Base-by-base conservation (phyloP, 352 stramenopile species). In the Pythium grandisporangium region DNA sequence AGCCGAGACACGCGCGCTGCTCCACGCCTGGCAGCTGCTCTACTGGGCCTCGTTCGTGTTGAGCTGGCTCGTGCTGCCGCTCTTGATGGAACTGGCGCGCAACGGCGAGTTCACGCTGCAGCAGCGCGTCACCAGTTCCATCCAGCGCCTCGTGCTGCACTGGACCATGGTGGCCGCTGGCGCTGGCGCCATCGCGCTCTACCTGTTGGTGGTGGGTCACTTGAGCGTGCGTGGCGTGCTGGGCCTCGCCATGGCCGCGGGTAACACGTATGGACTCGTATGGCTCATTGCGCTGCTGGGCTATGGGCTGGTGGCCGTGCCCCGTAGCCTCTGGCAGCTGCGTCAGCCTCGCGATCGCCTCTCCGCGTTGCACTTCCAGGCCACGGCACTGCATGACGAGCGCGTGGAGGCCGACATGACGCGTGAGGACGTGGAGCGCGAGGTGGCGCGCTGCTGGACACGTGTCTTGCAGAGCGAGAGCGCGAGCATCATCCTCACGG, bases 21-120 rank as follows among this genome's bases (percentile, higher is more conserved):
- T 87, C 7, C 13, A 7, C 1, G 43, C 36, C 13, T 89, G 75
- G 75, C 57, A 74, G 48, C 27, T 63, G 37, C 44, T 88, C 6
- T 88, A 88, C 45, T 88, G 72, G 70, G 21, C 60, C 16, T 81
- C 71, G 30, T 85, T 88, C 42, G 5, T 60, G 24, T 53, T 88
- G 36, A 77, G 70, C 36, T 88, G 75, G 71, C 25, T 77, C 25
- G 46, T 69, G 22, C 53, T 88, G 24, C 75, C 75, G 3, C 58
- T 84, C n/a, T 51, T 85, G 14, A 55, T 63, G 32, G 75, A 88
- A 55, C 77, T 73, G 39, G 44, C 54, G 3, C 70, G 77, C 36
- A 78, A 67, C 44, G 75, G 75, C 16, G 71, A 84, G 55, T 85
- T 88, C 46, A 43, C 51, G 16, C 26, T 72, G 8, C 46, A 68